Base-by-base conservation (phyloP, 305 asterid species). In the Ilex paraguariensis region DNA sequence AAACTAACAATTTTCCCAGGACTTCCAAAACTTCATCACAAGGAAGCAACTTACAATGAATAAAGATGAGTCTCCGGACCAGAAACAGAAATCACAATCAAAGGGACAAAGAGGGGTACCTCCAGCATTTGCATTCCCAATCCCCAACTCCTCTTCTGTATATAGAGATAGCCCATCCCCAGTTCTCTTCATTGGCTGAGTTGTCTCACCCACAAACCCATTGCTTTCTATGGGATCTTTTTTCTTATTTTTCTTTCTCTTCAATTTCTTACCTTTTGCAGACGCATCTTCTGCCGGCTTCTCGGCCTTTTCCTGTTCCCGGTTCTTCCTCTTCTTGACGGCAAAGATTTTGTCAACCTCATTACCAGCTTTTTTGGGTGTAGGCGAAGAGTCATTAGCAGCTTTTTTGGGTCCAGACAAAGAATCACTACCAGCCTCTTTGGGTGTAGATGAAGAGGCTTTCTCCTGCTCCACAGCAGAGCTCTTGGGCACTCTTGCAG, bases 31-130 rank as follows among this genome's bases (percentile, higher is more conserved):
- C 28, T 21, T 21, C 28, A 21, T 21, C 28, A 21, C 1, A 21
- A 2, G 28, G 28, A 21, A 21, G 28, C 28, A 21, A 21, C 2
- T 21, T 21, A 21, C 28, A 21, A 21, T 21, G 28, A 21, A 21
- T 21, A 21, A 21, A 21, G 28, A 21, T 21, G 28, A 21, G 28
- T 21, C 28, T 21, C 28, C 28, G 28, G 42, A 74, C 82, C 83
- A 91, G 72, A 91, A 91, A 80, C 96, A 91, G 62, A 95, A 91
- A 46, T 76, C 73, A 40, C 98, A 91, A 64, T 88, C 92, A 71
- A 91, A 91, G 3, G 97, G 98, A 67, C 96, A 91, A 57, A 83
- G 68, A 71, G 63, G 66, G 59, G 92, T 84, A 68, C 92, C 90
- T 74, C 96, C 96, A 21, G 93, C 91, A 31, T 74, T 74, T 2